These are phyloP conservation scores for Penicillium sp. DNA, from an alignment of 2,329 filamentous ascomycete genomes.

Conservation along the genomic window DNA sequence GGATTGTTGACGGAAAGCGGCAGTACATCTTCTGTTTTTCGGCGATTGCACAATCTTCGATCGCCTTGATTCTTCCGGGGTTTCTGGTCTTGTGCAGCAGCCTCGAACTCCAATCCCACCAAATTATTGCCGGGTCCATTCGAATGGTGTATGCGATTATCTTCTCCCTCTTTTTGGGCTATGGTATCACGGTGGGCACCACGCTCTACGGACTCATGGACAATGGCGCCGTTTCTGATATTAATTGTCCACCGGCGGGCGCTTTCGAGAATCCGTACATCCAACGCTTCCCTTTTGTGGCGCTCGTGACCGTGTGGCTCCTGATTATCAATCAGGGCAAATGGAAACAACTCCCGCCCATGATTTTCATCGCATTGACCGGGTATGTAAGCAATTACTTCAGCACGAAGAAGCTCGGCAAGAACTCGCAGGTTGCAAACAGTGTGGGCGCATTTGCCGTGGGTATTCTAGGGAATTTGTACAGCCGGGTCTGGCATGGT, in stretches of 20 bases:
- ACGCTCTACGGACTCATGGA: constrained; percentile 57
- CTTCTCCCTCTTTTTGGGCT: constrained; percentile 64
- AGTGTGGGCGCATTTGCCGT: constrained; percentile 70
- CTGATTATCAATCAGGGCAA: constrained; percentile 77
- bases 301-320: constrained; percentile 65
- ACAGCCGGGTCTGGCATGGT: constrained; percentile 64
- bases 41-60: constrained; percentile 62
- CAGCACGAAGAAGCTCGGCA: constrained; percentile 50
- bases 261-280: constrained; percentile 30
- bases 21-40: constrained; percentile 62
- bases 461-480: constrained; percentile 70
- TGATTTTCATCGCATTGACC: constrained; percentile 64
- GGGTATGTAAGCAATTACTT: constrained; percentile 59
- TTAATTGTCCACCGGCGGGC: constrained; percentile 37
- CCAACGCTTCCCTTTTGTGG: constrained; percentile 64
- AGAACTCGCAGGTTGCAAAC: constrained; percentile 68
- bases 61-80: constrained; percentile 64
- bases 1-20: constrained; percentile 25
- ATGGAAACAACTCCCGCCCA: constrained; percentile 68
- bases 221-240: constrained; percentile 44
- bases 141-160: constrained; percentile 48
- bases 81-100: constrained; percentile 55
- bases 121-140: constrained; percentile 60
- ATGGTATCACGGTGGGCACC: constrained; percentile 61
- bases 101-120: constrained; percentile 61